A percentile compares a stretch with the other conserved stretches of the same genome.
phyloP scores from a whole-genome alignment of 306 rosid genomes.

The Begonia masoniana region DNA sequence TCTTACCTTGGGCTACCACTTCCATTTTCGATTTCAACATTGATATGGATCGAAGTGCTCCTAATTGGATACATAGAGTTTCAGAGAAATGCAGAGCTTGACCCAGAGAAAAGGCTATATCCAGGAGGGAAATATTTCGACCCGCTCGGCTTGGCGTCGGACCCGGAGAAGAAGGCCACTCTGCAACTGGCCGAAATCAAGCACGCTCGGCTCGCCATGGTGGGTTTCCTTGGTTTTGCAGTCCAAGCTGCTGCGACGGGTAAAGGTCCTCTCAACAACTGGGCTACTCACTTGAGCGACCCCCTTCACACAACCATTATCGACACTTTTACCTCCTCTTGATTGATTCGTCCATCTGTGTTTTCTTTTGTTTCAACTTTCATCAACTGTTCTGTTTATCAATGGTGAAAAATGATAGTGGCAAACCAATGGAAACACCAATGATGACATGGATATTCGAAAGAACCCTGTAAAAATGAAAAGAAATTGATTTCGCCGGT shows the following conservation, averaged over 20 bases:
- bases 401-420: no score
- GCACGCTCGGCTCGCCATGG: slow-evolving; percentile 68
- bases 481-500: no score
- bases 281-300: slow-evolving; percentile 35
- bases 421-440: no score
- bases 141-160: slow-evolving; percentile 48
- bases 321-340: no score
- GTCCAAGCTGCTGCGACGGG: slow-evolving; percentile 70
- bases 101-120: slow-evolving; percentile 64
- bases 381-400: no score
- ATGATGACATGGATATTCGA: no score
- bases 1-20: slow-evolving; percentile 67
- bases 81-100: slow-evolving; percentile 76
- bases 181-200: slow-evolving; percentile 81
- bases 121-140: slow-evolving; percentile 74
- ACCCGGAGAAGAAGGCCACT: slow-evolving; percentile 48
- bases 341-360: no score
- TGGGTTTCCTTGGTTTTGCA: slow-evolving; percentile 61
- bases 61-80: slow-evolving; percentile 68
- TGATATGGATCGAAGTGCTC: slow-evolving; percentile 74
- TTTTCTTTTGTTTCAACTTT: no score
- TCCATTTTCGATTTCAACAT: slow-evolving; percentile 49
- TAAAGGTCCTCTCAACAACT: slow-evolving; percentile 56
- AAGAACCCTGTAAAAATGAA: no score
- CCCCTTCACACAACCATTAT: neutral